Evolutionary conservation across 2,329 filamentous ascomycete genomes (phyloP).

Genomic region (Trichoderma sp.): DNA sequence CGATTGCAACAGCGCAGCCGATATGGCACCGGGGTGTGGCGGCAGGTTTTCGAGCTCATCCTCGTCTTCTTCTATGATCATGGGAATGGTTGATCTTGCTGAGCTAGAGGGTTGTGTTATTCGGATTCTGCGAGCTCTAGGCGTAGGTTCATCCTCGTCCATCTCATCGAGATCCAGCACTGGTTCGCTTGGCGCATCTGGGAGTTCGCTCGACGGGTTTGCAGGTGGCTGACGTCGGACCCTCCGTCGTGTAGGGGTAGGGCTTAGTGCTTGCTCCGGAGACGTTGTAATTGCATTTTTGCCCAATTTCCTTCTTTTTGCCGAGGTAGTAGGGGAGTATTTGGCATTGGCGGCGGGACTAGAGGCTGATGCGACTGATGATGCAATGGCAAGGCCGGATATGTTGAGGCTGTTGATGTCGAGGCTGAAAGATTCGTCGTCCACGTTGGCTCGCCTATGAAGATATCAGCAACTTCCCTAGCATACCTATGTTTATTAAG

Average conservation of each 20-base stretch:
- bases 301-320: slow-evolving; percentile 47
- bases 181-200: slow-evolving; percentile 37
- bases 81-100: slow-evolving; percentile 18
- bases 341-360: slow-evolving; percentile 31
- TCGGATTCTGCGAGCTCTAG: background rate
- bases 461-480: slow-evolving; percentile 16
- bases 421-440: slow-evolving; percentile 61
- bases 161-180: slow-evolving; percentile 16
- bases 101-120: slow-evolving; percentile 3
- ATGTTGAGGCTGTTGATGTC: slow-evolving; percentile 47
- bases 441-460: slow-evolving; percentile 54
- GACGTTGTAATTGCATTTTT: slow-evolving; percentile 21
- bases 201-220: slow-evolving; percentile 35
- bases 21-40: slow-evolving; percentile 24
- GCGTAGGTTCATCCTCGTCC: slow-evolving; percentile 26
- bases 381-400: slow-evolving; percentile 26
- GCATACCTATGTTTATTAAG: background rate
- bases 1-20: slow-evolving; percentile 26
- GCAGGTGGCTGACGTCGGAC: slow-evolving; percentile 26
- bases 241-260: slow-evolving; percentile 28
- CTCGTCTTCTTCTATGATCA: slow-evolving; percentile 24
- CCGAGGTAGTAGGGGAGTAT: slow-evolving; percentile 50
- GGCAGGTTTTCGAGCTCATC: slow-evolving; percentile 33
- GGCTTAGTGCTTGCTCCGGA: slow-evolving; percentile 21
- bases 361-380: slow-evolving; percentile 31